Conservation (phyloP, 1,284 basidiomycete genomes). For the Xerocomus amazonicus region DNA sequence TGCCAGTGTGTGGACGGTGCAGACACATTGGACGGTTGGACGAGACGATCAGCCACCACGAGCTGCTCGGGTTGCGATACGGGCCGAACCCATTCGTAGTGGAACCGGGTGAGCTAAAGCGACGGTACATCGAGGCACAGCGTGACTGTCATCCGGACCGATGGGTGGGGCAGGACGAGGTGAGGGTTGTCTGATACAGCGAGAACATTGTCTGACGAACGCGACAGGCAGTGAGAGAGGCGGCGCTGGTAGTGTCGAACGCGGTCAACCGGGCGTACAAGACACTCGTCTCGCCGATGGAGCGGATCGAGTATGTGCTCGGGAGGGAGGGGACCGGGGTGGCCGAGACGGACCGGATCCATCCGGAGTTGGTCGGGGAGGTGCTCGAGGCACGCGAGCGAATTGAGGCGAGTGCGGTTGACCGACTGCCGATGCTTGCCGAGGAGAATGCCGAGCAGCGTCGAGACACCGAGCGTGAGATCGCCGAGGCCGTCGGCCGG, state of each 20-base stretch:
- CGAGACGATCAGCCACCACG: constrained; percentile 50
- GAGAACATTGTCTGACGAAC: constrained; percentile 13
- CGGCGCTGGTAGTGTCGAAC: constrained; percentile 65
- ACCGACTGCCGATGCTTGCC: constrained; percentile 48
- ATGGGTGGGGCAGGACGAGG: constrained; percentile 59
- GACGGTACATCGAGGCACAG: constrained; percentile 64
- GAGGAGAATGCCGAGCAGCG: constrained; percentile 52
- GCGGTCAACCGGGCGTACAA: constrained; percentile 76
- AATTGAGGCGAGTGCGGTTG: constrained; percentile 61
- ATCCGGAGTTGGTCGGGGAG: constrained; percentile 70
- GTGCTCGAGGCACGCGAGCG: constrained; percentile 82
- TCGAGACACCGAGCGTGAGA: constrained; percentile 40
- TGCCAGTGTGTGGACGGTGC: constrained; percentile 70
- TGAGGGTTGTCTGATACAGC: constrained; percentile 17
- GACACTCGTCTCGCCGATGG: constrained; percentile 59
- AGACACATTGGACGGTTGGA: constrained; percentile 58
- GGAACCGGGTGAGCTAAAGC: constrained; percentile 51
- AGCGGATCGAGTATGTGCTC: constrained; percentile 71
- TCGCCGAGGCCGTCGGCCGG: constrained; percentile 51
- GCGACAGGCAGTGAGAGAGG: constrained; percentile 51
- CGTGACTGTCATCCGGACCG: constrained; percentile 78
- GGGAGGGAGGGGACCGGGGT: constrained; percentile 56
- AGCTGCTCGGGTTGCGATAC: constrained; percentile 57
- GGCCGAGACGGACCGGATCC: constrained; percentile 72
- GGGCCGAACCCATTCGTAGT: constrained; percentile 65